These are phyloP conservation scores for Paramyrothecium sp. DNA, from an alignment of 2,329 filamentous ascomycete species.

Conservation along the genomic window DNA sequence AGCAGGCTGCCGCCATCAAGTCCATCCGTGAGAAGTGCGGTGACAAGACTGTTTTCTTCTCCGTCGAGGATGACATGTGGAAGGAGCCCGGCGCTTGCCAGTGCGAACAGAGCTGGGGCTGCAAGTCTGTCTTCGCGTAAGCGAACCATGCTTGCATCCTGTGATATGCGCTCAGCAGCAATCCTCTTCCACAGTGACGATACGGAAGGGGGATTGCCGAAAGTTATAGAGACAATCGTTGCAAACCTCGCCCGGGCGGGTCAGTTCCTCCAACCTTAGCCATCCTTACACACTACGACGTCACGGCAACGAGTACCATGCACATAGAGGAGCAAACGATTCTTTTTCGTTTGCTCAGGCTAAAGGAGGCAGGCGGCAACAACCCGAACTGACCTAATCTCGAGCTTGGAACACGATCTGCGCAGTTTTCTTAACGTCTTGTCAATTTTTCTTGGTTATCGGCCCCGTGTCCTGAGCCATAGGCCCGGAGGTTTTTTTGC, in stretches of 20 bases:
- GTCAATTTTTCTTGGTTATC: conserved; percentile 10
- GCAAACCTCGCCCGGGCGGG: conserved; percentile 16
- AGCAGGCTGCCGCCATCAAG: conserved; percentile 73
- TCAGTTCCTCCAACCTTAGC: conserved; percentile 13
- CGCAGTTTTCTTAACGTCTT: conserved; percentile 8
- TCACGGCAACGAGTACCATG: neutral
- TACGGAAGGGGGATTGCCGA: conserved; percentile 14
- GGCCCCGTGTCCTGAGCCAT: conserved; percentile 13
- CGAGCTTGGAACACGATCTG: neutral
- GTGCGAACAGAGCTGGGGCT: conserved; percentile 83
- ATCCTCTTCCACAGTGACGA: conserved; percentile 13
- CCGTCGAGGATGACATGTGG: conserved; percentile 77
- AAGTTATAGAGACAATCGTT: conserved; percentile 25
- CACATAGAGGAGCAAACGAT: neutral
- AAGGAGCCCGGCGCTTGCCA: conserved; percentile 67
- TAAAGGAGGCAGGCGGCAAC: neutral
- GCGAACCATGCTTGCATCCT: neutral
- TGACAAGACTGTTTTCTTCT: conserved; percentile 76
- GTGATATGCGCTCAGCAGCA: conserved; percentile 14
- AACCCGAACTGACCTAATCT: neutral
- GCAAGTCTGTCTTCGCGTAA: conserved; percentile 21
- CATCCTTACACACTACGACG: conserved; percentile 8
- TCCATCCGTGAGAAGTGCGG: conserved; percentile 68
- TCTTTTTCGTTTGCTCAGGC: neutral
- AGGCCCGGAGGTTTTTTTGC: conserved; percentile 14